Percentiles rank a stretch among this genome's conserved stretches.
Conservation (phyloP, 306 rosid species). For the Prunus mume region DNA sequence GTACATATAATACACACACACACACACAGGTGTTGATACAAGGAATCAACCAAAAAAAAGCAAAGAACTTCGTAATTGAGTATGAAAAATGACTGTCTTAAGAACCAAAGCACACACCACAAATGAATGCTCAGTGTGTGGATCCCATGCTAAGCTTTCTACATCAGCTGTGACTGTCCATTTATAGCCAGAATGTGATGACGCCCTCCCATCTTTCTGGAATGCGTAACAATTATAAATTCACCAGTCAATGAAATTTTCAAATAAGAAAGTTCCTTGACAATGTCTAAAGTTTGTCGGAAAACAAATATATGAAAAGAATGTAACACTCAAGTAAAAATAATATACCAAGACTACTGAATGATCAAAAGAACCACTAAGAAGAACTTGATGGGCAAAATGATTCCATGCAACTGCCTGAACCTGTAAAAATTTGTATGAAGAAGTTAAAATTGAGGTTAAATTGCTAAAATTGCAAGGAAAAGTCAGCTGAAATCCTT, state of each 20-base stretch:
- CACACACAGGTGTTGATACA: background rate
- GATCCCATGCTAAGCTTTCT: constrained; percentile 96
- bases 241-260: background rate
- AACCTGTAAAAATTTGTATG: constrained; percentile 57
- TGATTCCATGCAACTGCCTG: constrained; percentile 93
- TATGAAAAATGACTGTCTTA: background rate
- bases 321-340: background rate
- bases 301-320: background rate
- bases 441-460: constrained; percentile 25
- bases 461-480: constrained; percentile 10
- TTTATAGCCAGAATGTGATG: constrained; percentile 78
- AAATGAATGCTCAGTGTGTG: constrained; percentile 73
- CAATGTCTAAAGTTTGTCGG: background rate
- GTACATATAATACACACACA: background rate
- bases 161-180: constrained; percentile 82
- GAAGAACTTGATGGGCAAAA: constrained; percentile 70
- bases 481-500: background rate
- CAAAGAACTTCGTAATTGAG: background rate
- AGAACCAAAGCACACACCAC: constrained; percentile 58
- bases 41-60: background rate
- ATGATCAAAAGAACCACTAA: constrained; percentile 92
- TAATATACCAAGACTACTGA: constrained; percentile 73
- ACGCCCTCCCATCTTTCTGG: constrained; percentile 87
- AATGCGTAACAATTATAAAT: constrained; percentile 26
- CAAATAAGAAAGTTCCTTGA: constrained; percentile 8